Evolutionary conservation across 208 protist genomes (phyloP).

Genomic region (Acanthamoeba healyi): DNA sequence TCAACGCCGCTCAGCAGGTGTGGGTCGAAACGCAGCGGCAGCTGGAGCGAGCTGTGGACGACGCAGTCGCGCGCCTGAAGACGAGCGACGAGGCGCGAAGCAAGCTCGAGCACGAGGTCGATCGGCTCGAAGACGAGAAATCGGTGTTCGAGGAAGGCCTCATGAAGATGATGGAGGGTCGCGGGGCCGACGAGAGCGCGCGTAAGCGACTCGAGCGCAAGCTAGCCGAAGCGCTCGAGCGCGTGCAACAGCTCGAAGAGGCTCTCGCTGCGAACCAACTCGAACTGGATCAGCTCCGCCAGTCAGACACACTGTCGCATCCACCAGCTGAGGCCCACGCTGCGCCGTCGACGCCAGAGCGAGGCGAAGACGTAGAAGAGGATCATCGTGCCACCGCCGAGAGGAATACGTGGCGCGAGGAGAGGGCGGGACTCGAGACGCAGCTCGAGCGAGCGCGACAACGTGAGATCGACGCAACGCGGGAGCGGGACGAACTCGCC

Average conservation of each 20-base stretch:
- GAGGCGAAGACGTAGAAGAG: too few species aligned
- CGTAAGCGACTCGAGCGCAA: neutral
- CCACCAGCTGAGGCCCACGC: too few species aligned
- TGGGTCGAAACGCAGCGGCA: neutral
- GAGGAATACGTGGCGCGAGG: neutral
- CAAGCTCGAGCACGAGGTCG: neutral
- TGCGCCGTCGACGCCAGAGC: too few species aligned
- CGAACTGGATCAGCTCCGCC: neutral
- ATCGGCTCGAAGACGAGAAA: constrained; percentile 4
- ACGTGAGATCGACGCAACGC: neutral
- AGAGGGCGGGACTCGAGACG: neutral
- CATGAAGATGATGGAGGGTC: neutral
- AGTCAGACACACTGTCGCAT: too few species aligned
- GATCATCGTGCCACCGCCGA: too few species aligned
- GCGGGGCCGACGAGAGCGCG: neutral
- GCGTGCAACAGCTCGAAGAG: neutral
- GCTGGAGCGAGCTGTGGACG: too few species aligned
- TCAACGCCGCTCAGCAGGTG: neutral
- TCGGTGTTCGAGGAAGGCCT: constrained; percentile 19
- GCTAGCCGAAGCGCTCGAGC: neutral
- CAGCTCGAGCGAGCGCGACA: neutral
- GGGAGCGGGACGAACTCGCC: neutral
- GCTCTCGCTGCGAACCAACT: neutral
- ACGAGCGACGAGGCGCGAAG: too few species aligned
- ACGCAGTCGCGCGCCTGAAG: neutral